A percentile compares a stretch with the other conserved stretches of the same genome.
Evolutionary conservation across 208 protist species (phyloP).

Genomic region (Leishmania braziliensis): DNA sequence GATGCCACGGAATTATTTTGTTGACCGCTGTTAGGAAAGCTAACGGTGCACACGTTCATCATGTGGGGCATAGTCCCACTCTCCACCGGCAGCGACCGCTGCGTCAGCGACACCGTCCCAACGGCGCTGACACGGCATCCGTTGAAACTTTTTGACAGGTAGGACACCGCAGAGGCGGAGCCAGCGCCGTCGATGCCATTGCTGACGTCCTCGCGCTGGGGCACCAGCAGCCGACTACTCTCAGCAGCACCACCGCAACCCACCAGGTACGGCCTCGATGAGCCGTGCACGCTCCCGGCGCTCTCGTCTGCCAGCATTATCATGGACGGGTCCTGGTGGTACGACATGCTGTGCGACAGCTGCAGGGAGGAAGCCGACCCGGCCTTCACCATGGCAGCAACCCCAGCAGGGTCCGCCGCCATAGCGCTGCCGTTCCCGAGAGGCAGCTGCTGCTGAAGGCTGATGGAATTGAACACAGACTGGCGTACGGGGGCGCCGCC

Average conservation of each 20-base stretch:
- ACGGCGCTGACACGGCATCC: slow-evolving; percentile 5
- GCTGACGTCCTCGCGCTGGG: slow-evolving; percentile 12
- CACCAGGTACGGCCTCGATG: neutral
- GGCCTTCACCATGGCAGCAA: neutral
- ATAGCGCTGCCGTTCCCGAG: neutral
- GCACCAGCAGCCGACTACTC: slow-evolving; percentile 23
- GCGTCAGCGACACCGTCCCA: neutral
- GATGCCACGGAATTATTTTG: neutral
- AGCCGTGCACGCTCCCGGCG: slow-evolving; percentile 4
- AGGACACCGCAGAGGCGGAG: neutral
- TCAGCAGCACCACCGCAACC: slow-evolving; percentile 4
- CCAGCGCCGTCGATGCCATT: neutral
- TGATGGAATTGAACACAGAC: slow-evolving; percentile 34
- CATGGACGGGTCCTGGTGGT: neutral
- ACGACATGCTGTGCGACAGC: slow-evolving; percentile 6
- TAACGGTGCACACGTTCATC: slow-evolving; percentile 17
- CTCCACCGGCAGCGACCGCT: slow-evolving; percentile 1
- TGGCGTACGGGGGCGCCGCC: slow-evolving; percentile 5
- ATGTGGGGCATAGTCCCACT: neutral
- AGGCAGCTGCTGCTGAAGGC: slow-evolving; percentile 20
- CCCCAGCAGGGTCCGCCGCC: neutral
- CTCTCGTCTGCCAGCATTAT: neutral
- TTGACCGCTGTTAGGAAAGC: slow-evolving; percentile 12
- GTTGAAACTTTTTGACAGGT: slow-evolving; percentile 15
- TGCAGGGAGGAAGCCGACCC: slow-evolving; percentile 6